These are phyloP conservation scores for Diaporthe sp. DNA, from an alignment of 2,329 filamentous ascomycete species.

Conservation along the genomic window DNA sequence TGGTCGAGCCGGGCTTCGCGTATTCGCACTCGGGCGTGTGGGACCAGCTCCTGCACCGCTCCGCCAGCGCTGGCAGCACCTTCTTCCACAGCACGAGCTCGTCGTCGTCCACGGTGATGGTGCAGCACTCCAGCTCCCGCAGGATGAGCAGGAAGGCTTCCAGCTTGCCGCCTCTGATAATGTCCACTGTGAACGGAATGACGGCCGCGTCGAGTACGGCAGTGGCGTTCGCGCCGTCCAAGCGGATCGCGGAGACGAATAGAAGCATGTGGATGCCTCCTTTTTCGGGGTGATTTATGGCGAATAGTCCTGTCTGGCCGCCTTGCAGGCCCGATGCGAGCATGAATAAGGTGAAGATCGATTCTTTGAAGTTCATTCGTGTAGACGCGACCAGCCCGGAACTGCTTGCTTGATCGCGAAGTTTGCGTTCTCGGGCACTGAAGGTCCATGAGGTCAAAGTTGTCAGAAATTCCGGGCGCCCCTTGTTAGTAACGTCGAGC, in stretches of 20 bases:
- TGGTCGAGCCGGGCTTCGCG: conserved; percentile 43
- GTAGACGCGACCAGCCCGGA: conserved; percentile 42
- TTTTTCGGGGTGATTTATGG: conserved; percentile 48
- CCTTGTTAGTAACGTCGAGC: conserved; percentile 50
- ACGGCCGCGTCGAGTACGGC: conserved; percentile 60
- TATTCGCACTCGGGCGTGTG: conserved; percentile 58
- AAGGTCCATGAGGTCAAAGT: conserved; percentile 53
- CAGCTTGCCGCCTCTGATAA: conserved; percentile 46
- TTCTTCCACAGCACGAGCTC: conserved; percentile 67
- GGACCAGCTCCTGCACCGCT: conserved; percentile 60
- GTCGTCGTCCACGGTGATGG: conserved; percentile 57
- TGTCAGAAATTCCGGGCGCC: conserved; percentile 50
- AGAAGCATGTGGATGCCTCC: conserved; percentile 54
- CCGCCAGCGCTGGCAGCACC: conserved; percentile 54
- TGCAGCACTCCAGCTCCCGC: conserved; percentile 48
- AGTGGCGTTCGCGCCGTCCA: conserved; percentile 54
- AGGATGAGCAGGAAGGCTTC: conserved; percentile 52
- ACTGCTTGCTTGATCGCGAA: conserved; percentile 44
- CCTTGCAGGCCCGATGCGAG: conserved; percentile 56
- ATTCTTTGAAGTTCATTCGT: conserved; percentile 60
- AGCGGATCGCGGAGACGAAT: conserved; percentile 54
- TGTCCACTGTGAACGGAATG: conserved; percentile 52
- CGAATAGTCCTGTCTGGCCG: conserved; percentile 55
- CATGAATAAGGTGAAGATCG: conserved; percentile 59
- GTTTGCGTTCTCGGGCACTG: conserved; percentile 51